Conservation (phyloP, 129 eudicot genomes). For the Lonicera japonica region DNA sequence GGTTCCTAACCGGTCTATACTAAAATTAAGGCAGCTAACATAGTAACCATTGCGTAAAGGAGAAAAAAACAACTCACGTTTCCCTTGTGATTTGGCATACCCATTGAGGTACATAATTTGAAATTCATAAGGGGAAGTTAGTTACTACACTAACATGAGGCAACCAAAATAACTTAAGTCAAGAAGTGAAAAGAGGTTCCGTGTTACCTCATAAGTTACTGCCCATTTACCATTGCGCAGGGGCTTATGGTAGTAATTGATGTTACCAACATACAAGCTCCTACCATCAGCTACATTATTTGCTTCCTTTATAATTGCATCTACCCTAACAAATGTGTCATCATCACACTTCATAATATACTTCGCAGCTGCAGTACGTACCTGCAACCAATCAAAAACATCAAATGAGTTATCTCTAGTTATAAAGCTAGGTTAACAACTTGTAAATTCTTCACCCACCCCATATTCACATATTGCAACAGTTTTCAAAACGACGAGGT, state of each 20-base stretch:
- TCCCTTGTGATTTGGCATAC: background rate
- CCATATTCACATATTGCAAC: conserved; percentile 88
- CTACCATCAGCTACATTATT: conserved; percentile 34
- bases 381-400: conserved; percentile 30
- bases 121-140: background rate
- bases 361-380: conserved; percentile 56
- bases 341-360: conserved; percentile 96
- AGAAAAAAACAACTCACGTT: too few relatives aligned
- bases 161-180: background rate
- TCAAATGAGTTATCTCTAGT: background rate
- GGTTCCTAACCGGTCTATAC: too few relatives aligned
- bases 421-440: background rate
- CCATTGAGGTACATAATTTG: background rate
- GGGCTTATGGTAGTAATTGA: conserved; percentile 81
- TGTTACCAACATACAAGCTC: conserved; percentile 76
- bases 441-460: conserved; percentile 36
- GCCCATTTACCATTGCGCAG: conserved; percentile 79
- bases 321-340: conserved; percentile 81
- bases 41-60: too few relatives aligned
- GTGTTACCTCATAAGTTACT: conserved; percentile 66
- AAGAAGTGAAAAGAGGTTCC: background rate
- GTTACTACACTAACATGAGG: too few relatives aligned
- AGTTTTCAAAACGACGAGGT: conserved; percentile 90
- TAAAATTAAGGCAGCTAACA: too few relatives aligned
- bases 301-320: conserved; percentile 59